Evolutionary conservation across 2,329 filamentous ascomycete genomes (phyloP).

Genomic region (Exophiala viscosa): DNA sequence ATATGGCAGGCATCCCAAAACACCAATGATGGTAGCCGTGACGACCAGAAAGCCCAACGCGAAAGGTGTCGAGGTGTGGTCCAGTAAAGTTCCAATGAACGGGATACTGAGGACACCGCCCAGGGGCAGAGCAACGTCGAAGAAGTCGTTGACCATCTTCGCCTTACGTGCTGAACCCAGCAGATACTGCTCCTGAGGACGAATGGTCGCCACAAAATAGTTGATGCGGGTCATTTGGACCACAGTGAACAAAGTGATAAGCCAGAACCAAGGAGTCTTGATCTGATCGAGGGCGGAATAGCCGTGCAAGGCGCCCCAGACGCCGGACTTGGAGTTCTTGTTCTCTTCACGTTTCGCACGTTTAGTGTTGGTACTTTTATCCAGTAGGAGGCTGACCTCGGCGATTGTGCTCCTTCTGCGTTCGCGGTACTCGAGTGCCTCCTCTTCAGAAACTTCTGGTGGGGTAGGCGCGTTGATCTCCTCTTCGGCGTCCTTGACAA

Average conservation of each 20-base stretch:
- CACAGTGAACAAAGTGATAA: constrained; percentile 77
- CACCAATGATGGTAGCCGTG: constrained; percentile 69
- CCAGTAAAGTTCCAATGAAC: constrained; percentile 77
- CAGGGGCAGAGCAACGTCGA: constrained; percentile 78
- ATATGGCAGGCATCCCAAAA: constrained; percentile 69
- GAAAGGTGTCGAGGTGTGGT: constrained; percentile 68
- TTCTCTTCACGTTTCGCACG: constrained; percentile 58
- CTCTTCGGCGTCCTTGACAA: constrained; percentile 67
- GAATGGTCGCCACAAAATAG: constrained; percentile 85
- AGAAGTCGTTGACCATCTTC: constrained; percentile 72
- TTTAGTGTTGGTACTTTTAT: constrained; percentile 60
- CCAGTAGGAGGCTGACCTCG: constrained; percentile 71
- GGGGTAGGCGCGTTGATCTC: constrained; percentile 36
- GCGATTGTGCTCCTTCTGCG: constrained; percentile 60
- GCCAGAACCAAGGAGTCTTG: constrained; percentile 73
- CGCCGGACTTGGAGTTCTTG: constrained; percentile 66
- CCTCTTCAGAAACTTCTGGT: constrained; percentile 57
- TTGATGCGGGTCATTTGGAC: constrained; percentile 80
- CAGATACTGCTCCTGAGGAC: constrained; percentile 75
- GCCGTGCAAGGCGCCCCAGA: constrained; percentile 83
- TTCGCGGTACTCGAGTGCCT: constrained; percentile 44
- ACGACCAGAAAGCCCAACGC: constrained; percentile 68
- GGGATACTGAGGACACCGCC: constrained; percentile 82
- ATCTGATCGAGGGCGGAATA: constrained; percentile 70
- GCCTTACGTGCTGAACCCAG: constrained; percentile 61